Evolutionary conservation across 2,329 filamentous ascomycete genomes (phyloP), one percentile per base, ranked within the genome.

Genomic region (Incumbomyces delicatus): DNA sequence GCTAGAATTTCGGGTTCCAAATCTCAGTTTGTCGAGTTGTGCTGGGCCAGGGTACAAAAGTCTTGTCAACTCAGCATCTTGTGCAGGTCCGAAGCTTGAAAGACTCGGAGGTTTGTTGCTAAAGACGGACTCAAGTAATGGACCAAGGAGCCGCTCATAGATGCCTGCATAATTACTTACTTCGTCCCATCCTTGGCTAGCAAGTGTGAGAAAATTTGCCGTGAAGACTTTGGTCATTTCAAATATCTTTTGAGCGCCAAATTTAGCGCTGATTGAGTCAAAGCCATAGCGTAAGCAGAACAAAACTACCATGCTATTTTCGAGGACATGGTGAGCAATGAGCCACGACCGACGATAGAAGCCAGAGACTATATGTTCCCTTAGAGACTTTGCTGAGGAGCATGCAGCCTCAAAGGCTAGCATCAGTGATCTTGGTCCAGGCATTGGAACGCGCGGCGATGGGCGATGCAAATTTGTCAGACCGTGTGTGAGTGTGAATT

Each of bases 201-300:
- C 57, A 13, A 63, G 54, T 2, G 57, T 53, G 13, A 63, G 52
- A 41, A 62, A 58, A 41, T 63, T 62, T 29, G 52, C 50, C 3
- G 61, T 63, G 32, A 62, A 56, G 42, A 59, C 56, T 44, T 63
- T 63, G 5, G 61, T 58, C 50, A 60, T 59, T 34, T 62, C 59
- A 39, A 62, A 62, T 20, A 62, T 59, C 22, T 61, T 49, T n/a
- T 58, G 52, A 1, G 59, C 44, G 7, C 38, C 54, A 49, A 60
- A 60, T 12, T 55, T 52, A n/a, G 53, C 51, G 3, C 50, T 53
- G 34, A 63, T 61, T 18, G 56, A 56, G n/a, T 56, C 53, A 39
- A 58, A 58, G 42, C 58, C 59, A 44, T 62, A 58, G 5, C 61
- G 55, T 27, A 63, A 51, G 36, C 60, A 62, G 40, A 61, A 62